Base-by-base conservation (phyloP, 805 yeast species). In the Kuraishia capsulata region DNA sequence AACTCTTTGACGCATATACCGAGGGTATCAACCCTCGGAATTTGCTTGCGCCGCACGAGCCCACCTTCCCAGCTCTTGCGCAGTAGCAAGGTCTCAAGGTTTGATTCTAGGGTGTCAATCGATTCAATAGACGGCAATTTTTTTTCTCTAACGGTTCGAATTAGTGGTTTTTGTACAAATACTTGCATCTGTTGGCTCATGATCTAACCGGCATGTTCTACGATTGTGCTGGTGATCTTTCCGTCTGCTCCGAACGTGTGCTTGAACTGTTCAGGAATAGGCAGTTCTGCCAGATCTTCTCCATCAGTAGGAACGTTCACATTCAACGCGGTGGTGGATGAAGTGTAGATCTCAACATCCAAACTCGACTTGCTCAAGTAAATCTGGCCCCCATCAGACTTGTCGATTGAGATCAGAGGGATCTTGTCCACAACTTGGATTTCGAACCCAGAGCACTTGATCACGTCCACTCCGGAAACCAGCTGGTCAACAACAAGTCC, bases 221-320 rank as follows among this genome's bases (percentile, higher is more conserved):
- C 95, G 46, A 88, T 81, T 44, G 73, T 69, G 47, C 85, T 76
- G 25, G 69, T 66, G 43, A 89, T 59, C 52, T 73, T 72, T 21
- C 90, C 92, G 39, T 56, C 53, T 33, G 62, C 57, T 39, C 61
- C 66, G 44, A 85, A 65, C 14, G 73, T 67, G 61, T 87, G 96
- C 53, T 76, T 75, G 60, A 92, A 72, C 65, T 92, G 98, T 62
- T 92, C 99, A 6, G 97, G 96, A 31, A 84, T 74, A 6, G 96
- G 79, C 39, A 77, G 64, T 60, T 92, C 99, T 39, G 68, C 73
- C 60, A 73, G 79, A 56, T 90, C 96, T 34, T 66, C 82, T 34
- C 69, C 75, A 29, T 77, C 86, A 18, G 70, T 80, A 20, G 96
- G 96, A 33, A 86, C 70, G 53, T 89, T 86, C 48, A 92, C 68